Base-by-base conservation (phyloP, 129 eudicot genomes). In the Pseudognaphalium luteoalbum region DNA sequence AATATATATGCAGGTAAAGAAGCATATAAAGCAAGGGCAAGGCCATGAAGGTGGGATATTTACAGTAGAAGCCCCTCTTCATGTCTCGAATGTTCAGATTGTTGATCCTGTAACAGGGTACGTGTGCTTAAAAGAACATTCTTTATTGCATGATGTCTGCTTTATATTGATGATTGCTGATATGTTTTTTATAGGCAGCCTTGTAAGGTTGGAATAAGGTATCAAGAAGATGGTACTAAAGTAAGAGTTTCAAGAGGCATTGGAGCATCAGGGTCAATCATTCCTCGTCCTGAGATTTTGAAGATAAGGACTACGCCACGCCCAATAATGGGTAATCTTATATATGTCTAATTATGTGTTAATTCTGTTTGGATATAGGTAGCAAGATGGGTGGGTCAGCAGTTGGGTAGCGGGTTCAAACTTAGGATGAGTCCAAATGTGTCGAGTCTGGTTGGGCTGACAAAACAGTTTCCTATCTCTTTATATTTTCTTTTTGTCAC, bases 21-120 rank as follows among this genome's bases (percentile, higher is more conserved):
- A 94, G 68, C 99, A 94, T 83, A 91, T 94, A 52, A 93, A 93
- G 60, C 98, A 93, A 81, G 98, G 98, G 75, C 98, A 93, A 82
- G 98, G 97, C 11, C 97, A 94, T 73, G 99, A 94, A 87, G 99
- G 99, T 50, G 99, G 97, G 71, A 94, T 94, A 50, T 94, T 94
- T 73, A 77, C 96, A 8, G 97, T 94, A 8, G 99, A 94, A 87
- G 99, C 99, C 73, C 99, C 99, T 61, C 90, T 94, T 66, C 99
- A 94, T 83, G 96, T 87, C 47, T 94, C 97, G 63, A 94, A 94
- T 78, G 96, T 94, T 57, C 99, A 94, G 83, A 89, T 93, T 68
- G 71, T 93, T 22, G 98, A 93, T 84, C 97, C 96, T 76, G 96
- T 88, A 3, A 86, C 98, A 21, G 86, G 87, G 97, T 94, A 83